Evolutionary conservation across 805 yeast genomes (phyloP).

Genomic region (Blastobotrys chiropterorum): DNA sequence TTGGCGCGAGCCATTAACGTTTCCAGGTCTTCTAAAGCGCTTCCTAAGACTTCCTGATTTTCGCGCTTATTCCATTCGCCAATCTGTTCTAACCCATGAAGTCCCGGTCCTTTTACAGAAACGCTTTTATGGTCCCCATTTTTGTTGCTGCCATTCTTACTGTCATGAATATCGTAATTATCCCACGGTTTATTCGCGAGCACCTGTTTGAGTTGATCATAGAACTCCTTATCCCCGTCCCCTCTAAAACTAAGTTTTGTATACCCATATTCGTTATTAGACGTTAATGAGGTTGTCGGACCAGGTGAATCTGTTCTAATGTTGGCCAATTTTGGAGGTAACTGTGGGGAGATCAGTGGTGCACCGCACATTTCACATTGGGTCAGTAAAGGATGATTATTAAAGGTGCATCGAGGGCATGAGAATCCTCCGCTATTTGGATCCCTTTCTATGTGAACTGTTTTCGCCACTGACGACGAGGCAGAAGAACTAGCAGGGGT

Average conservation of each 20-base stretch:
- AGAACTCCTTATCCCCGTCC: slow-evolving; percentile 57
- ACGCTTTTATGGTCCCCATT: background rate
- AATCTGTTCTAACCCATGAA: slow-evolving; percentile 58
- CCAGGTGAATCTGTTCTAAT: slow-evolving; percentile 19
- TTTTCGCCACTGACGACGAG: too few species aligned
- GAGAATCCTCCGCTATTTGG: slow-evolving; percentile 15
- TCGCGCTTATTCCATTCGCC: slow-evolving; percentile 50
- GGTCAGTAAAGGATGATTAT: slow-evolving; percentile 71
- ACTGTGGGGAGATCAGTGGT: slow-evolving; percentile 32
- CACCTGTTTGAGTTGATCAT: slow-evolving; percentile 38
- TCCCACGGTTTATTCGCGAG: slow-evolving; percentile 51
- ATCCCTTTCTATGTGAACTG: too few species aligned
- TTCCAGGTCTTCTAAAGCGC: slow-evolving; percentile 70
- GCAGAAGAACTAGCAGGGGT: slow-evolving; percentile 1
- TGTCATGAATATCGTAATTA: slow-evolving; percentile 1
- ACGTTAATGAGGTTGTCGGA: slow-evolving; percentile 13
- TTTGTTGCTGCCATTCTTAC: background rate
- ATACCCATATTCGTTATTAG: slow-evolving; percentile 4
- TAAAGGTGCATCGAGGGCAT: slow-evolving; percentile 66
- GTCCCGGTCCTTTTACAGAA: slow-evolving; percentile 40
- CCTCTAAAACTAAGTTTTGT: slow-evolving; percentile 71
- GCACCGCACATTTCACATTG: slow-evolving; percentile 88
- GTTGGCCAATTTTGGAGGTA: slow-evolving; percentile 22
- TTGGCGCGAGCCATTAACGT: slow-evolving; percentile 72
- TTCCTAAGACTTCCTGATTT: slow-evolving; percentile 55